Evolutionary conservation across 352 stramenopile species (phyloP), one percentile per base, ranked within the genome.

Genomic region (Peronospora belbahrii): DNA sequence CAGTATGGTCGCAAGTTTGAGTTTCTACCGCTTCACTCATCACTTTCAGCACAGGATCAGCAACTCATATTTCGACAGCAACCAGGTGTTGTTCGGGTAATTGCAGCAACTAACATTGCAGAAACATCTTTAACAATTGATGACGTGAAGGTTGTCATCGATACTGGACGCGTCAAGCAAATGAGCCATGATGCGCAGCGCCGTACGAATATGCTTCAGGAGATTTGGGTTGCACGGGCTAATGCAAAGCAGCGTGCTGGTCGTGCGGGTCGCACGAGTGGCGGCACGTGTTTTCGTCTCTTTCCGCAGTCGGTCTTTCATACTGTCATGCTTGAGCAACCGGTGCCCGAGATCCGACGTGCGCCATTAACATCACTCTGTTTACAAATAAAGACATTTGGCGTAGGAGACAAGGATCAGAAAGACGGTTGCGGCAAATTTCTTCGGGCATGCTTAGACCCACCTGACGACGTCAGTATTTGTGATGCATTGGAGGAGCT

Each of bases 51-150:
- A 2, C 70, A 95, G 25, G 95, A 98, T 39, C 96, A 99, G 59
- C 75, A 90, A 6, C 70, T 70, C 7, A 94, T 98, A 13, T 98
- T 99, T 55, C 62, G 83, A 14, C 75, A 83, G 48, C 38, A 52
- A 4, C 33, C 49, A 3, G 62, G 70, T 27, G 42, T 85, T 46
- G 49, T 84, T 59, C 97, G 97, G 43, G 85, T 99, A 35, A 95
- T 99, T 19, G 77, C 97, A 10, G 78, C 87, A n/a, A 98, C 94
- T 5, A 98, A 98, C 57, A 97, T 98, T 42, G 95, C 94, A 10
- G 94, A 98, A 56, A 98, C 95, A 1, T 97, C 85, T 4, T 50
- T 98, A 6, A 98, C 95, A 2, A 97, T 98, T 42, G 86, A 96
- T 18, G 89, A 97, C 55, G 86, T 96, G 31, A 88, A 79, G 33